Conservation (phyloP, 805 yeast genomes). For the Brettanomyces nanus region DNA sequence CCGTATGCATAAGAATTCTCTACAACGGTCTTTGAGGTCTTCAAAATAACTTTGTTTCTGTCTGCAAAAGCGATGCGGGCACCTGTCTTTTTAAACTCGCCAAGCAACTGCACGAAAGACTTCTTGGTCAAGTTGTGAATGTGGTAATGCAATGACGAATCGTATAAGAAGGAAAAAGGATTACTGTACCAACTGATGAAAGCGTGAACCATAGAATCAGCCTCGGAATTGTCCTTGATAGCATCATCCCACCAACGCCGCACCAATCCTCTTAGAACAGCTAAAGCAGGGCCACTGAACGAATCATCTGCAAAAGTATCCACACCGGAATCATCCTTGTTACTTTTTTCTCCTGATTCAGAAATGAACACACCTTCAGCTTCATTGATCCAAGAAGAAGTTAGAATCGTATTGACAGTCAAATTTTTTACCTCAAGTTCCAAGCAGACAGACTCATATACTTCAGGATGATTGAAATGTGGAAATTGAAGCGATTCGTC, state of each 20-base stretch:
- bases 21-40: constrained; percentile 68
- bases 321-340: constrained; percentile 10
- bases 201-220: constrained; percentile 75
- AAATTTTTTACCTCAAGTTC: constrained; percentile 75
- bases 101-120: constrained; percentile 68
- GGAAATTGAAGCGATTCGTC: constrained; percentile 62
- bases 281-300: constrained; percentile 67
- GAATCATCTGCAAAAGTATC: constrained; percentile 69
- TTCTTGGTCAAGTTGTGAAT: constrained; percentile 81
- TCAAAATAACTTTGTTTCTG: constrained; percentile 62
- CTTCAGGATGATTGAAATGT: constrained; percentile 64
- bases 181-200: constrained; percentile 84
- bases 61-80: constrained; percentile 73
- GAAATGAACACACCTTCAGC: constrained; percentile 81
- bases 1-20: constrained; percentile 89
- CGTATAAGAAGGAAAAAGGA: constrained; percentile 65
- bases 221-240: constrained; percentile 46
- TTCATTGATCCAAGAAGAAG: constrained; percentile 76
- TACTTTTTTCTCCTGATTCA: constrained; percentile 29
- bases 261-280: constrained; percentile 63
- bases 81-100: constrained; percentile 75
- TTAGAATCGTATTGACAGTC: constrained; percentile 77
- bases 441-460: constrained; percentile 68
- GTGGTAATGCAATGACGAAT: constrained; percentile 74
- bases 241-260: constrained; percentile 95